Evolutionary conservation across 2,329 filamentous ascomycete genomes (phyloP), one percentile per base, ranked within the genome.

Genomic region (Colletotrichum spaethianum): DNA sequence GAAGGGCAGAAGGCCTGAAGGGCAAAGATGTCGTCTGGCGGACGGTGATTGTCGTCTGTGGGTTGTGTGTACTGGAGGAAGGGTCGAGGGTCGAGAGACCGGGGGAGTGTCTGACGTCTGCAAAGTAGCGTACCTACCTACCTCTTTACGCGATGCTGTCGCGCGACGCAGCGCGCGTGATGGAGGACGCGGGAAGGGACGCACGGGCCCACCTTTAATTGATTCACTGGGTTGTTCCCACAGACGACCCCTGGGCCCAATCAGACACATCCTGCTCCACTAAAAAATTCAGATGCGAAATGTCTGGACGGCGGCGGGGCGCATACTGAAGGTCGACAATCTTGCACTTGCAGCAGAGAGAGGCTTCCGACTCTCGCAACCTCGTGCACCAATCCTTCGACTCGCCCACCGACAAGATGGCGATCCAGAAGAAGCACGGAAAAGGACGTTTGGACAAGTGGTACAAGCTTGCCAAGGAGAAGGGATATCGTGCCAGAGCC

Each of bases 381-480:
- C 46, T 23, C 20, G 61, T 63, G 61, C 48, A 31, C 26, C 18
- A 40, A 48, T 40, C 26, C 61, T 62, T 64, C 62, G 60, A 56
- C 31, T 40, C 67, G 46, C 66, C 59, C 31, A 60, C 42, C 61
- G 60, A 74, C 71, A 78, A 76, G 69, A 98, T 98, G 96, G 95
- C 94, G 79, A 96, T 98, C 79, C 94, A 98, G 81, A 98, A 98
- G 89, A 98, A 98, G 89, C 93, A 98, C 86, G 96, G 95, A 85
- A 98, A 98, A 87, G 96, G 96, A 83, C 95, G 96, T 90, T 89
- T 98, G 79, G 96, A 99, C 85, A 98, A 98, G 85, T 98, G 95
- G 94, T 99, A 98, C 85, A 96, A 95, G 82, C 92, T 98, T 79
- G 96, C 96, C 74, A 99, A 99, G 84, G 96, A 99, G 83, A 98